Conservation (phyloP, 345 rosid species). For the Geranium rotundifolium region DNA sequence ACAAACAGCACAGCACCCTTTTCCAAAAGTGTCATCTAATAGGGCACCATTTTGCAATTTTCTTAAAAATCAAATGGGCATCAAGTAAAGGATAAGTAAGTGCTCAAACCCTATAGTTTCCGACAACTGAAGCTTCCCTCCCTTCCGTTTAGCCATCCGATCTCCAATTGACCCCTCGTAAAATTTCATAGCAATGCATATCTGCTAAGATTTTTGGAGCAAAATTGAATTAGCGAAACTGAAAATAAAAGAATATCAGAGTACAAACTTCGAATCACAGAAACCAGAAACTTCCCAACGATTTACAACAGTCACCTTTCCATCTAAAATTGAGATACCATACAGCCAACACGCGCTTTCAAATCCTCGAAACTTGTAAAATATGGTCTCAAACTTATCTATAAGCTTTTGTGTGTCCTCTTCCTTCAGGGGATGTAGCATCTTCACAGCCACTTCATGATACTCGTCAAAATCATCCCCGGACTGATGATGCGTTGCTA, state of each 20-base stretch:
- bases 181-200: conserved; percentile 71
- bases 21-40: too few species aligned
- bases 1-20: too few species aligned
- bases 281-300: neutral
- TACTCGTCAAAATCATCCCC: conserved; percentile 49
- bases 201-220: conserved; percentile 20
- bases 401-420: conserved; percentile 38
- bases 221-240: neutral
- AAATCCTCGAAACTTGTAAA: conserved; percentile 39
- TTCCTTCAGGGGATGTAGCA: conserved; percentile 59
- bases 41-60: too few species aligned
- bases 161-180: conserved; percentile 87
- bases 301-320: conserved; percentile 42
- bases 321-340: conserved; percentile 63
- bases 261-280: neutral
- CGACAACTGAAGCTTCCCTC: conserved; percentile 60
- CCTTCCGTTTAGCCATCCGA: conserved; percentile 67
- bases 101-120: conserved; percentile 50
- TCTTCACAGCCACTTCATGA: conserved; percentile 80
- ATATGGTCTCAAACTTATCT: conserved; percentile 53
- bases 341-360: conserved; percentile 47
- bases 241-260: neutral
- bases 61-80: too few species aligned
- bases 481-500: conserved; percentile 70
- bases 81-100: too few species aligned